Base-by-base conservation (phyloP, 2,329 filamentous ascomycete genomes). In the Immersiporthe knoxdaviesiana region DNA sequence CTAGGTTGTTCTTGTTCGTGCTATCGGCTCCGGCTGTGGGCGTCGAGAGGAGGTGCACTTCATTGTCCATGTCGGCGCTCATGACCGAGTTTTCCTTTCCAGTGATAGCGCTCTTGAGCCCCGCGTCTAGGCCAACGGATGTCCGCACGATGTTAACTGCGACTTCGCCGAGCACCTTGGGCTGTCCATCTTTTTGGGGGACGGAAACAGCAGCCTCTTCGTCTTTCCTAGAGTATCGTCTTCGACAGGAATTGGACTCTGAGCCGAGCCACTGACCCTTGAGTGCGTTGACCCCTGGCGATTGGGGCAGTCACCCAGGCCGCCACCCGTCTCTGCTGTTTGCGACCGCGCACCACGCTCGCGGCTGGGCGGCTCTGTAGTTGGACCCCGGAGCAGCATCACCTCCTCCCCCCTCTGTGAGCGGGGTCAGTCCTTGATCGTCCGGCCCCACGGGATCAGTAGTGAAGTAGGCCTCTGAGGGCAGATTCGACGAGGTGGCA, bases 121-220 rank as follows among this genome's bases (percentile, higher is more conserved):
- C 77, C 44, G 77, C 77, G 41, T 78, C 77, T 44, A 76, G 76
- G 32, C 81, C 80, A 3, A 80, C 76, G 21, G 79, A 75, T 4
- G 82, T 81, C 70, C 84, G 82, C 56, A 86, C 80, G 65, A 84
- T 76, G 73, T 90, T 90, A 21, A 85, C 80, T 18, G 83, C 79
- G 54, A 88, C 77, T 74, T 90, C 87, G 63, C 86, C 85, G 2
- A 92, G 82, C 30, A 87, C 85, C 76, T 89, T 92, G 1, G 85
- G 80, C 60, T 87, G 83, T 47, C 85, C 87, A 39, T 88, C 86
- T 91, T 91, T 58, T 89, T 85, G 2, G 92, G 92, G 0, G 91
- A 94, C 0, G 92, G 91, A 75, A 96, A 96, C 0, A 96, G 83
- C 2, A 94, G 79, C 69, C 93, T 85, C 70, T 91, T 85, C 0